phyloP scores from a whole-genome alignment of 495 filamentous ascomycete genomes.

The Neurospora sp. region DNA sequence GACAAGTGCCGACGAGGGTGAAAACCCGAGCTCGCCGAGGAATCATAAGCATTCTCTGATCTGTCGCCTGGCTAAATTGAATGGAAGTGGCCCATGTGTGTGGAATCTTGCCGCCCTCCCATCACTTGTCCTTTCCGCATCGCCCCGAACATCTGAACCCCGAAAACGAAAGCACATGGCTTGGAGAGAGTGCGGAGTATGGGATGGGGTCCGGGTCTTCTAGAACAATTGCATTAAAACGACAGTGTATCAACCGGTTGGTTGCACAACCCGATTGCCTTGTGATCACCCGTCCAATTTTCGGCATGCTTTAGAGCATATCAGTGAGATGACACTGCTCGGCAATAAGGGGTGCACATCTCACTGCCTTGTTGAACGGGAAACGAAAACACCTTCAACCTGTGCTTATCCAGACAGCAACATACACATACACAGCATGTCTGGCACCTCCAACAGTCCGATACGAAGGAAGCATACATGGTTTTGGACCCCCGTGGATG shows the following conservation, averaged over 20 bases:
- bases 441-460: neutral
- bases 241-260: conserved; percentile 3
- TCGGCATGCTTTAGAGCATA: neutral
- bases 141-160: neutral
- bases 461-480: neutral
- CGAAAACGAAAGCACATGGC: neutral
- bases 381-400: neutral
- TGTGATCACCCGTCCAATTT: neutral
- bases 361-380: neutral
- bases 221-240: conserved; percentile 18
- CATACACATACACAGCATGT: neutral
- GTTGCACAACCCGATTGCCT: conserved; percentile 13
- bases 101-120: neutral
- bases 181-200: conserved; percentile 6
- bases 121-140: neutral
- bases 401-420: neutral
- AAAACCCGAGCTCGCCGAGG: neutral
- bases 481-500: neutral
- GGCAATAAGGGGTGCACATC: neutral
- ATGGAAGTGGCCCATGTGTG: neutral
- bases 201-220: conserved; percentile 3
- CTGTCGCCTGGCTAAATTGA: neutral
- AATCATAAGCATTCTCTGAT: neutral
- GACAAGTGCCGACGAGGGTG: neutral
- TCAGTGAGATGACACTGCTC: neutral